Conservation (phyloP, 768 basidiomycete species). For the Suillus spraguei region DNA sequence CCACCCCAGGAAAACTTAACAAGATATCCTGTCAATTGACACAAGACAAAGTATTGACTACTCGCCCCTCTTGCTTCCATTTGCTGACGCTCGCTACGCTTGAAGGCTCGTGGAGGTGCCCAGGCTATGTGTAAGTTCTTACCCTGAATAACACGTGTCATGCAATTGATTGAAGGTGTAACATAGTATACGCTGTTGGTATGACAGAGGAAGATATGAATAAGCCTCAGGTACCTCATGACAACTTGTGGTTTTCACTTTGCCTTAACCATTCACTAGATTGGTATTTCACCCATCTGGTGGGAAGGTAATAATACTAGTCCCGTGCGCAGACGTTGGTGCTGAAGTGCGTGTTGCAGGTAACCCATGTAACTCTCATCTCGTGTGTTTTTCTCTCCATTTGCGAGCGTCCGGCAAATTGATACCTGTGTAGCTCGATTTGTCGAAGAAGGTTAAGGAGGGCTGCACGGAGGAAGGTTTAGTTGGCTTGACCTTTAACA, state of each 20-base stretch:
- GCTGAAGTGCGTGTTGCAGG: constrained; percentile 40
- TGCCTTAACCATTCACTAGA: constrained; percentile 41
- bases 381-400: constrained; percentile 46
- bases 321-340: background rate
- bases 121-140: constrained; percentile 81
- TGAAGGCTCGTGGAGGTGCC: constrained; percentile 66
- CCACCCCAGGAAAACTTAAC: constrained; percentile 57
- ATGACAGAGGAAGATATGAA: constrained; percentile 79
- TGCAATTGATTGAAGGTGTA: background rate
- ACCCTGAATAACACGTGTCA: background rate
- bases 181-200: constrained; percentile 71
- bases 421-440: constrained; percentile 58
- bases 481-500: constrained; percentile 83
- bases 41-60: constrained; percentile 63
- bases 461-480: constrained; percentile 82
- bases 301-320: constrained; percentile 73
- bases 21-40: constrained; percentile 75
- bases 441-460: constrained; percentile 78
- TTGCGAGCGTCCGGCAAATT: background rate
- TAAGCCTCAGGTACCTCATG: constrained; percentile 68
- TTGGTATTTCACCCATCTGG: constrained; percentile 89
- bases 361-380: constrained; percentile 85
- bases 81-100: background rate
- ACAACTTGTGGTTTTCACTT: constrained; percentile 10
- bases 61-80: constrained; percentile 10